phyloP scores from a whole-genome alignment of 306 rosid species.

The Vicia faba region DNA sequence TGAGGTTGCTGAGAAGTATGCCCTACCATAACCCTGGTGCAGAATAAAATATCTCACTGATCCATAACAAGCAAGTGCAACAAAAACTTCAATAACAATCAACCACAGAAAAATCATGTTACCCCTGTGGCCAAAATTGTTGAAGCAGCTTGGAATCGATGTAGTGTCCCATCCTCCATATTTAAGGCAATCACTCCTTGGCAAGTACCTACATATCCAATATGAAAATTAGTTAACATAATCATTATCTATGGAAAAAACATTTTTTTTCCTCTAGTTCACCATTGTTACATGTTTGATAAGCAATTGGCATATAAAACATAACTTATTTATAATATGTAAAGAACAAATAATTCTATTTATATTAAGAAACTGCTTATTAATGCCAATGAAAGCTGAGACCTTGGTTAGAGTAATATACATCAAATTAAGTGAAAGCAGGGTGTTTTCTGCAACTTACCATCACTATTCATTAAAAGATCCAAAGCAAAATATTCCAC shows the following conservation, averaged over 20 bases:
- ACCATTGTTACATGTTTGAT: neutral
- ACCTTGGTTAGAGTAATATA: slow-evolving; percentile 12
- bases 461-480: slow-evolving; percentile 80
- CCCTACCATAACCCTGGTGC: slow-evolving; percentile 89
- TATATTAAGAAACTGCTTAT: neutral
- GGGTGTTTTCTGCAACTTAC: slow-evolving; percentile 44
- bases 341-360: slow-evolving; percentile 5
- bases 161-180: slow-evolving; percentile 91
- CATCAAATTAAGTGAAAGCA: slow-evolving; percentile 6
- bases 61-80: slow-evolving; percentile 12
- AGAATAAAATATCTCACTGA: slow-evolving; percentile 20
- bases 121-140: slow-evolving; percentile 98
- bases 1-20: slow-evolving; percentile 95
- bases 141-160: slow-evolving; percentile 83
- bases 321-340: slow-evolving; percentile 45
- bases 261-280: neutral
- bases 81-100: slow-evolving; percentile 24
- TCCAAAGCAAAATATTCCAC: slow-evolving; percentile 92
- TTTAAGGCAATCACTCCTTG: slow-evolving; percentile 93
- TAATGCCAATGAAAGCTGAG: neutral
- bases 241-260: slow-evolving; percentile 12
- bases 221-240: slow-evolving; percentile 28
- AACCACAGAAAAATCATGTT: slow-evolving; percentile 26
- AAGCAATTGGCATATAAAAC: slow-evolving; percentile 17
- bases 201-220: slow-evolving; percentile 67